A percentile compares a stretch with the other conserved stretches of the same genome.
These are phyloP conservation scores for Nevesoporus exiguus DNA, from an alignment of 768 basidiomycete genomes.

Conservation along the genomic window DNA sequence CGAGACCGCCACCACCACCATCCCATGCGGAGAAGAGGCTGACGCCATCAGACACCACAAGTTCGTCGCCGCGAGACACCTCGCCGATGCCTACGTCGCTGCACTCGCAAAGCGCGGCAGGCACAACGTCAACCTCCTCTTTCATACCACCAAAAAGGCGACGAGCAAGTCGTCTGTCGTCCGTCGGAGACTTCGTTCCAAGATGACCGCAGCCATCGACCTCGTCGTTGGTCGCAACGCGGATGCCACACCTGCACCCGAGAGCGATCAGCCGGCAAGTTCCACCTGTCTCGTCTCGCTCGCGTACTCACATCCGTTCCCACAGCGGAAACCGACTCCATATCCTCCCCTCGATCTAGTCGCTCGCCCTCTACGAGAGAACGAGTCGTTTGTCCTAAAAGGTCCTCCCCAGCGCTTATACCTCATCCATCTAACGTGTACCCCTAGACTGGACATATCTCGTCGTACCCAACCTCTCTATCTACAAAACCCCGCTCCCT, in stretches of 20 bases:
- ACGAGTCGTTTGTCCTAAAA: constrained; percentile 10
- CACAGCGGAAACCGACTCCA: background rate
- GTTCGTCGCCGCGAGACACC: background rate
- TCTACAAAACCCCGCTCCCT: constrained; percentile 25
- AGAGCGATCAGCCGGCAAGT: background rate
- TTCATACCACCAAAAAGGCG: constrained; percentile 21
- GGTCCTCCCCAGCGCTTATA: constrained; percentile 12
- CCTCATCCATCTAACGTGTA: background rate
- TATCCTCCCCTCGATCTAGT: constrained; percentile 9
- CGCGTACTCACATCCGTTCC: background rate
- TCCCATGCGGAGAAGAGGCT: background rate
- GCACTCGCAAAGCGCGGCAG: constrained; percentile 9
- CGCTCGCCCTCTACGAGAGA: background rate
- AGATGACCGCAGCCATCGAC: constrained; percentile 16
- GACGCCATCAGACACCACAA: background rate
- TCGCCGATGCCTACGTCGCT: constrained; percentile 5
- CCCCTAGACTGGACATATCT: constrained; percentile 29
- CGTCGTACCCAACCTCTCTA: constrained; percentile 20
- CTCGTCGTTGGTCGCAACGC: constrained; percentile 19
- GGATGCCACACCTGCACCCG: constrained; percentile 5
- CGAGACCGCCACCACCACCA: background rate
- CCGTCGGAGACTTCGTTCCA: constrained; percentile 20
- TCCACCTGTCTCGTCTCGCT: background rate
- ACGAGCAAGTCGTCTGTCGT: constrained; percentile 25
- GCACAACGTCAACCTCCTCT: constrained; percentile 16